Conservation (phyloP, 2,329 filamentous ascomycete species). For the Pestalotiopsis sp. region DNA sequence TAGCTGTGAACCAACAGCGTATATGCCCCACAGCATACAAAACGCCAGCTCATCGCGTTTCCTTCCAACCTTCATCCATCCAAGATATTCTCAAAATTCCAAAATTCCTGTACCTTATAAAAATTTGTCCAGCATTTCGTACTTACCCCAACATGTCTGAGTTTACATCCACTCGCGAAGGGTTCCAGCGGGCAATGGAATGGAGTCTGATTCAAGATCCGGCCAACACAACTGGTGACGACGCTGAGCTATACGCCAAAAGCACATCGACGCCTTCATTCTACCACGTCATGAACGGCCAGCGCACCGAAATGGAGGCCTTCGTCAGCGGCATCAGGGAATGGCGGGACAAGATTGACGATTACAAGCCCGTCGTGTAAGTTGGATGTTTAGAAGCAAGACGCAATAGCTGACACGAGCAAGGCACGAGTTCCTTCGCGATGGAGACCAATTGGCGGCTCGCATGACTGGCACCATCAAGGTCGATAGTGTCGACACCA, state of each 20-base stretch:
- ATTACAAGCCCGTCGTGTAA: conserved; percentile 29
- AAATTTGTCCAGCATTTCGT: background rate
- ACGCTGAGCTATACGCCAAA: conserved; percentile 16
- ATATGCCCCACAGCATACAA: background rate
- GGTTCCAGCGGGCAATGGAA: conserved; percentile 27
- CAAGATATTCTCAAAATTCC: background rate
- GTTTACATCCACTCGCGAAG: conserved; percentile 24
- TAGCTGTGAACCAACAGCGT: too few relatives aligned
- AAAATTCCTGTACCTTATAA: background rate
- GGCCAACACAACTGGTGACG: conserved; percentile 14
- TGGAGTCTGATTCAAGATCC: conserved; percentile 14
- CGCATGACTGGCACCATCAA: conserved; percentile 30
- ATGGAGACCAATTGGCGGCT: conserved; percentile 20
- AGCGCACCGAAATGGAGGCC: conserved; percentile 18
- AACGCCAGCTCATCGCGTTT: background rate
- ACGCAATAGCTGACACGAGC: background rate
- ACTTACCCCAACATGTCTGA: conserved; percentile 21
- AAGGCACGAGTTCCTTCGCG: background rate
- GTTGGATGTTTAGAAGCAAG: background rate
- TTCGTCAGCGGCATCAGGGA: conserved; percentile 25
- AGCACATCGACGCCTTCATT: conserved; percentile 15
- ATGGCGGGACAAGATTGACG: conserved; percentile 27
- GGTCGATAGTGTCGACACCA: conserved; percentile 21
- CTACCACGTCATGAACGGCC: conserved; percentile 26
- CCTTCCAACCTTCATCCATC: background rate